These are phyloP conservation scores for Vicia faba DNA, from an alignment of 306 rosid species.

Conservation along the genomic window DNA sequence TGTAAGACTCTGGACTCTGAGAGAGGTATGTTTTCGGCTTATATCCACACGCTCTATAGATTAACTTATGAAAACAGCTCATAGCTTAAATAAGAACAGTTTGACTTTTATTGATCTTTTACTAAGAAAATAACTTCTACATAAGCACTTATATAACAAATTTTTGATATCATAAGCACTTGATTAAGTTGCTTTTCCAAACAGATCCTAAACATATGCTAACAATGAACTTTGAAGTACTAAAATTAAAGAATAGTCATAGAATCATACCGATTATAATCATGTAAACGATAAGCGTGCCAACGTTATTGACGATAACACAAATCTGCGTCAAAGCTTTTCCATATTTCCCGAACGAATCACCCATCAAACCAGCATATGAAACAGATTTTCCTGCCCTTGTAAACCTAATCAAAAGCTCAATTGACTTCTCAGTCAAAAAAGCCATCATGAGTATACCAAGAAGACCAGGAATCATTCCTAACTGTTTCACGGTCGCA, in stretches of 20 bases:
- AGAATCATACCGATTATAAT: slow-evolving; percentile 79
- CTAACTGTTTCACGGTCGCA: slow-evolving; percentile 79
- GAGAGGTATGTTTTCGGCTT: neutral
- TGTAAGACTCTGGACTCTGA: neutral
- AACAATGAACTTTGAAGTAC: slow-evolving; percentile 11
- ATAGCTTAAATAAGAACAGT: neutral
- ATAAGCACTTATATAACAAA: neutral
- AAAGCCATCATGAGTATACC: slow-evolving; percentile 72
- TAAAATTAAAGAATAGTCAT: slow-evolving; percentile 16
- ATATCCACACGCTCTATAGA: neutral
- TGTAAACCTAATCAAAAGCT: slow-evolving; percentile 75
- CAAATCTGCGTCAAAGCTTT: slow-evolving; percentile 63
- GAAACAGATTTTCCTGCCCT: slow-evolving; percentile 73
- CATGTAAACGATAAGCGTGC: slow-evolving; percentile 88
- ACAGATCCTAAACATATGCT: slow-evolving; percentile 28
- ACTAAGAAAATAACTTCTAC: neutral
- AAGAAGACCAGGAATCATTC: slow-evolving; percentile 70
- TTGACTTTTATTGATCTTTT: no score
- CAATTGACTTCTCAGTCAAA: slow-evolving; percentile 78
- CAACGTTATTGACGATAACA: slow-evolving; percentile 72
- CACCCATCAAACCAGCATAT: slow-evolving; percentile 89
- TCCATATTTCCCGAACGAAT: slow-evolving; percentile 79
- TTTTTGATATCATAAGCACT: neutral
- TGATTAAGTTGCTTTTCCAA: neutral
- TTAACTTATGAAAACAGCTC: neutral